Evolutionary conservation across 1,139 yeast species (phyloP).

Genomic region (Arxiozyma heterogenica): DNA sequence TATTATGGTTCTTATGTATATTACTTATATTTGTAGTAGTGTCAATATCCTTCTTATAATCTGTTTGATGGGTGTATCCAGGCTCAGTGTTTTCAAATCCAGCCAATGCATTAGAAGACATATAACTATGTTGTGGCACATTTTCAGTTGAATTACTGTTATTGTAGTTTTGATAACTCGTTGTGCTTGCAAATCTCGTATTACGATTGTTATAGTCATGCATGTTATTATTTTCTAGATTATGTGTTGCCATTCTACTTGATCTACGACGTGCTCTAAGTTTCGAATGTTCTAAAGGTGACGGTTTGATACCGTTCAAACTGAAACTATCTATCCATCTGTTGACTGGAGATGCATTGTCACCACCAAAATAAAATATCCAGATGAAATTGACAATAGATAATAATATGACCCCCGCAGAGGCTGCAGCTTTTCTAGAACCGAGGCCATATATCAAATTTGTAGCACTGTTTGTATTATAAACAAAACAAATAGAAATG

Average conservation of each 20-base stretch:
- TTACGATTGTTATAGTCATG: neutral
- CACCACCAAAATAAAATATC: constrained; percentile 81
- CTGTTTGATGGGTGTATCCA: constrained; percentile 1
- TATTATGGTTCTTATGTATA: neutral
- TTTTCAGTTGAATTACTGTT: constrained; percentile 2
- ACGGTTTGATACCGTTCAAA: constrained; percentile 35
- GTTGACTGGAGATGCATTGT: constrained; percentile 70
- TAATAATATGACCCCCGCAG: constrained; percentile 82
- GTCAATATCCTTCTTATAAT: constrained; percentile 4
- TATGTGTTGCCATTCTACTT: constrained; percentile 2
- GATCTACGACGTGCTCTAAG: constrained; percentile 19
- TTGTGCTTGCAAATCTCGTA: constrained; percentile 3
- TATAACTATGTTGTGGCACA: constrained; percentile 18
- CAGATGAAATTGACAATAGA: constrained; percentile 73
- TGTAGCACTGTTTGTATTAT: constrained; percentile 76
- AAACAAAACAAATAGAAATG: constrained; percentile 52
- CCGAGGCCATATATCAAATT: constrained; percentile 60
- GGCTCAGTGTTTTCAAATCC: constrained; percentile 34
- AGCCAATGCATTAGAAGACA: constrained; percentile 33
- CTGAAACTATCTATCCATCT: constrained; percentile 76
- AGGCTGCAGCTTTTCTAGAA: constrained; percentile 72
- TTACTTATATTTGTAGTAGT: neutral
- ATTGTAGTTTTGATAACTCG: constrained; percentile 2
- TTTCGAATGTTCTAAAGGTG: constrained; percentile 25
- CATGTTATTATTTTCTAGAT: neutral